Evolutionary conservation across 2,329 filamentous ascomycete species (phyloP).

Genomic region (Botrytis cinerea): DNA sequence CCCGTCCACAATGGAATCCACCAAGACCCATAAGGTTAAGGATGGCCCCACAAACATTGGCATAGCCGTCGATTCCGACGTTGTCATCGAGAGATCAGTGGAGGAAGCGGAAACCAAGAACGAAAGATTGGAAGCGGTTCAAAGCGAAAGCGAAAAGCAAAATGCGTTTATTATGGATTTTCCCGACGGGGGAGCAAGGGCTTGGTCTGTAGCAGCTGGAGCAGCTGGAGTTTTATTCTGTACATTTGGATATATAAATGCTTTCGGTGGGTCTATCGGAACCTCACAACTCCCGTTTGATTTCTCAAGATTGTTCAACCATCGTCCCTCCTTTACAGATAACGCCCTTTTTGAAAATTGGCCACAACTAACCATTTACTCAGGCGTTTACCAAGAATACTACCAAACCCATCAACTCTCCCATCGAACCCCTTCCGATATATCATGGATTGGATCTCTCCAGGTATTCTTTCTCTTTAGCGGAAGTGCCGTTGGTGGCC

Average conservation of each 20-base stretch:
- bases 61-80: not conserved
- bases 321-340: not conserved
- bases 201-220: constrained; percentile 57
- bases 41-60: not conserved
- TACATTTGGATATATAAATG: constrained; percentile 51
- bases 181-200: constrained; percentile 55
- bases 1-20: constrained; percentile 4
- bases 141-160: not conserved
- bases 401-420: constrained; percentile 52
- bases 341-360: not conserved
- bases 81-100: constrained; percentile 7
- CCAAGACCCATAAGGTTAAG: not conserved
- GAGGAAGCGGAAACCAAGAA: not conserved
- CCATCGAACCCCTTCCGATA: constrained; percentile 39
- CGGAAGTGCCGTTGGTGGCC: constrained; percentile 15
- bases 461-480: constrained; percentile 22
- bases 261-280: constrained; percentile 32
- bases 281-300: not conserved
- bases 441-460: constrained; percentile 19
- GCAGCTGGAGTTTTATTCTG: constrained; percentile 48
- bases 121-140: not conserved
- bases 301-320: not conserved
- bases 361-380: not conserved
- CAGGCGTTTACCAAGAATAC: constrained; percentile 56
- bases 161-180: constrained; percentile 15